Base-by-base conservation (phyloP, 495 filamentous ascomycete genomes). In the Monascus purpureus region DNA sequence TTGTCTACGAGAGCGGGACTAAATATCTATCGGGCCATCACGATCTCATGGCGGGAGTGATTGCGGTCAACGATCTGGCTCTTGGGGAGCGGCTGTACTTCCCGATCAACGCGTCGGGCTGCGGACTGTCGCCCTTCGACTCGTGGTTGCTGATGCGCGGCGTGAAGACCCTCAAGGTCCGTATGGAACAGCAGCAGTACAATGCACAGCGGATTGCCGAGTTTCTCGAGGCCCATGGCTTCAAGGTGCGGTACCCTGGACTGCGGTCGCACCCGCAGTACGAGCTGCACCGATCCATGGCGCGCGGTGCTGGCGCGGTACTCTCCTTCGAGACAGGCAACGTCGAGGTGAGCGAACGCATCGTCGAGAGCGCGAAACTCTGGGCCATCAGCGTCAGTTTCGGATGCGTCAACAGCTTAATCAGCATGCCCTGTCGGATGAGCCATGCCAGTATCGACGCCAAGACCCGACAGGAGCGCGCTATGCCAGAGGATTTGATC, bases 341-440 rank as follows among this genome's bases (percentile, higher is more conserved):
- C 49, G 60, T 81, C 0, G 53, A 60, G 11, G 57, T 93, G 28
- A 86, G 78, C 25, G 86, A 95, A 64, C 73, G 85, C 6, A 93
- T 97, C 47, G 90, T 97, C 2, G 92, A 94, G 61, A 77, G 78
- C 22, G 82, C 90, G 3, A 70, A 81, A 41, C 60, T 97, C 16
- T 97, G 86, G 79, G 85, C 80, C 13, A 97, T 97, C 40, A 85
- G 79, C 39, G 90, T 97, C 32, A 90, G 82, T 42, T 97, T 97
- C 51, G 90, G 90, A 22, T 95, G 92, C 55, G 92, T 97, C 27
- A 97, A 97, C 57, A 90, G 82, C 59, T 54, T 97, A 56, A 97
- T 97, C 55, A 93, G 85, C 58, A 93, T 97, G 90, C 90, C 90
- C 8, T 97, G 90, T 47, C 83, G 82, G 38, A 97, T 97, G 90